A percentile compares a stretch with the other conserved stretches of the same genome.
Evolutionary conservation across 202 grass and related monocot species (phyloP).

Genomic region (Elaeis oleifera): DNA sequence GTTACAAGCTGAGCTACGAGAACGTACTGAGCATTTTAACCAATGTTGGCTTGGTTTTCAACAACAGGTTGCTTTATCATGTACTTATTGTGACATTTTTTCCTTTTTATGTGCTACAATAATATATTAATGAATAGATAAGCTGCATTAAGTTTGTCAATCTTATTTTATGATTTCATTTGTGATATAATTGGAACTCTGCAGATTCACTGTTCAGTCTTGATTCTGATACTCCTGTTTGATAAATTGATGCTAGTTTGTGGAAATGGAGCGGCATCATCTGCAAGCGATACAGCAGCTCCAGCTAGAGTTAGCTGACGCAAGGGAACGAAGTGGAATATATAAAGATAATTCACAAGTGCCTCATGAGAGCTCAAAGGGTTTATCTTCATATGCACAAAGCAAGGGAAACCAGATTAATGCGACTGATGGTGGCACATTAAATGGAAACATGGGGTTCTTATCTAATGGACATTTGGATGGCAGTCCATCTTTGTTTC

Average conservation of each 20-base stretch:
- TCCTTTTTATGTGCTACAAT: neutral
- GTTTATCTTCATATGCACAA: constrained; percentile 46
- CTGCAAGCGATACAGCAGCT: constrained; percentile 79
- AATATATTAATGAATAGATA: neutral
- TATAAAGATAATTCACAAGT: constrained; percentile 59
- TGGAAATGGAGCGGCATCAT: constrained; percentile 71
- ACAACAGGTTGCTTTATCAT: constrained; percentile 46
- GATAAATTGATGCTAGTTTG: constrained; percentile 38
- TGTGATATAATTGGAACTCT: too few relatives aligned
- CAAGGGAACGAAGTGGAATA: constrained; percentile 43
- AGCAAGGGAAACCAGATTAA: constrained; percentile 48
- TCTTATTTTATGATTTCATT: too few relatives aligned
- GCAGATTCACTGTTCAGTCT: neutral
- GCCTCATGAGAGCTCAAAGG: constrained; percentile 47
- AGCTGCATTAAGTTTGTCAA: too few relatives aligned
- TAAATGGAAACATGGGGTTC: constrained; percentile 31
- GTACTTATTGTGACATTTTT: neutral
- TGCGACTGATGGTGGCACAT: constrained; percentile 49
- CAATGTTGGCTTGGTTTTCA: constrained; percentile 85
- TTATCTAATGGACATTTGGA: constrained; percentile 54
- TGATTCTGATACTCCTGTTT: neutral
- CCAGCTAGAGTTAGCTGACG: constrained; percentile 60
- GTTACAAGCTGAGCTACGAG: constrained; percentile 74
- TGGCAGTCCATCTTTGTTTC: constrained; percentile 13
- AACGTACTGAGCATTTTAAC: constrained; percentile 88